Evolutionary conservation across 2,329 filamentous ascomycete species (phyloP), one percentile per base, ranked within the genome.

Genomic region (Exophiala viscosa): DNA sequence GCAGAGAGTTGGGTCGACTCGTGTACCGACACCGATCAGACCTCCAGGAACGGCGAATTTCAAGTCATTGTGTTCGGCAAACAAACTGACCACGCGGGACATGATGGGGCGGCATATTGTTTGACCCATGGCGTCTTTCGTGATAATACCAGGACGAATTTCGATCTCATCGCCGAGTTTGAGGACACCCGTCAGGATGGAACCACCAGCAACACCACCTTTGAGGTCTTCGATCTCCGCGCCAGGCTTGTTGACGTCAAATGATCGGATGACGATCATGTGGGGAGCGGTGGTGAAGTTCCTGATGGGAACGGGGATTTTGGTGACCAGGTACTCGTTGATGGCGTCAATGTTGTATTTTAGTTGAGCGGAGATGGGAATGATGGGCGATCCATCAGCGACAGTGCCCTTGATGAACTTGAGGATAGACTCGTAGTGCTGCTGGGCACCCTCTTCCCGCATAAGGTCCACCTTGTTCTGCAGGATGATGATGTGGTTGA

Each of bases 401-500:
- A 96, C 92, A 32, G 93, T 99, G 68, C 93, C 93, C 69, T 93
- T 86, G 68, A 99, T 96, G 75, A 99, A 99, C 75, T 97, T 97
- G 66, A 95, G 81, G 63, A 99, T 99, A 1, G 91, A 96, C 73
- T 96, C 86, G 78, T 96, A 93, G 74, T 99, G 93, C 68, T 92
- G 84, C 67, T 90, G 83, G 44, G 95, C 93, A 58, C 87, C 89
- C 70, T 97, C 92, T 79, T 96, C 89, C 65, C 90, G 84, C 90
- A 99, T 97, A 64, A 99, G 76, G 70, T 99, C 93, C 67, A 99
- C 93, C 83, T 99, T 99, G 80, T 99, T 99, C 76, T 99, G 93
- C 54, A 99, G 83, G 68, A 99, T 97, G 71, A 99, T 96, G 74
- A 99, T 96, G 77, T 99, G 95, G 73, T 95, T 90, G 60, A 99